Evolutionary conservation across 2,329 filamentous ascomycete genomes (phyloP).

Genomic region (Blumeriella jaapii): DNA sequence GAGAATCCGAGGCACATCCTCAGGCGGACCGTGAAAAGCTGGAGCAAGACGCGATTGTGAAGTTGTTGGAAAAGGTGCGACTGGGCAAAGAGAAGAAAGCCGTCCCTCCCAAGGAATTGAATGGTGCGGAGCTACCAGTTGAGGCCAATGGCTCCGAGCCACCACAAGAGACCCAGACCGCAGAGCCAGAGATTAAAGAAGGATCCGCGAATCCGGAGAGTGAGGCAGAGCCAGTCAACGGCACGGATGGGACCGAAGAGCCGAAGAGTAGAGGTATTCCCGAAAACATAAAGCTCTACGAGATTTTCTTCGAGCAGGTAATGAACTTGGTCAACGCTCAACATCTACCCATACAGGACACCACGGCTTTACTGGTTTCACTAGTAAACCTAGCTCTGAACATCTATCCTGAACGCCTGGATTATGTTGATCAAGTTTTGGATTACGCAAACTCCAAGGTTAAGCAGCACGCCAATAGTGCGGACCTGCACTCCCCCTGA

Average conservation of each 20-base stretch:
- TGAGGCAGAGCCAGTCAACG: slow-evolving; percentile 17
- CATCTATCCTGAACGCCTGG: slow-evolving; percentile 83
- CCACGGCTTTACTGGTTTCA: slow-evolving; percentile 86
- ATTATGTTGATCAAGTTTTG: slow-evolving; percentile 92
- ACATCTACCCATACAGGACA: slow-evolving; percentile 85
- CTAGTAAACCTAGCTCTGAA: slow-evolving; percentile 87
- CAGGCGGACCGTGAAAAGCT: slow-evolving; percentile 61
- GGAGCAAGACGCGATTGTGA: slow-evolving; percentile 74
- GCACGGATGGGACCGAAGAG: slow-evolving; percentile 32
- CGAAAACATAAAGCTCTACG: slow-evolving; percentile 77
- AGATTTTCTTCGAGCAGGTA: slow-evolving; percentile 95
- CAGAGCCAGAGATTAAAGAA: slow-evolving; percentile 28
- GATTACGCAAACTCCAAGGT: slow-evolving; percentile 82
- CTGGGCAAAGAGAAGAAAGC: slow-evolving; percentile 44
- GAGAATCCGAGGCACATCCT: slow-evolving; percentile 64
- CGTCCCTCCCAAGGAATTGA: slow-evolving; percentile 18
- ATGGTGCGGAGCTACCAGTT: slow-evolving; percentile 24
- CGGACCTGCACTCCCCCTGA: slow-evolving; percentile 84
- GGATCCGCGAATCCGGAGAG: slow-evolving; percentile 30
- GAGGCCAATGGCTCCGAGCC: slow-evolving; percentile 28
- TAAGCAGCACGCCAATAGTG: slow-evolving; percentile 79
- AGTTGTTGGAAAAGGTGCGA: slow-evolving; percentile 66
- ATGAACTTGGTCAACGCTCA: slow-evolving; percentile 87
- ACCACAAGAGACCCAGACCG: slow-evolving; percentile 8
- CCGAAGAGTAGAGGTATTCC: slow-evolving; percentile 43